Evolutionary conservation across 2,329 filamentous ascomycete species (phyloP).

Genomic region (Alternaria arbusti): DNA sequence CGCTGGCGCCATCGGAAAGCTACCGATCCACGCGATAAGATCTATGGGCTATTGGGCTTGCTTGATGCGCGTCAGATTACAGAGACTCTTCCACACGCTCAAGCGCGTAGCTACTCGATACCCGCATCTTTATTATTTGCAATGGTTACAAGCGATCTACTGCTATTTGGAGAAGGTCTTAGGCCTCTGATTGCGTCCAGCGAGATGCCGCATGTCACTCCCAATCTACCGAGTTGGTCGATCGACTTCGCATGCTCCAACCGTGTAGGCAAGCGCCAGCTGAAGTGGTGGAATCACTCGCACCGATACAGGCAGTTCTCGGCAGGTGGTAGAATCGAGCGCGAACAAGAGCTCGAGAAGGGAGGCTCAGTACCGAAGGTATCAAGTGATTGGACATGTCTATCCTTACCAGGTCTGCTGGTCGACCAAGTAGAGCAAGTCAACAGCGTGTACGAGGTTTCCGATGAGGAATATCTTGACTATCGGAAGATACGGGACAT

Average conservation of each 20-base stretch:
- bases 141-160: conserved; percentile 12
- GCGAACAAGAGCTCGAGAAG: not conserved
- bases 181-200: conserved; percentile 17
- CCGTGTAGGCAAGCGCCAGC: conserved; percentile 17
- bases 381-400: not conserved
- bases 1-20: conserved; percentile 25
- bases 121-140: not conserved
- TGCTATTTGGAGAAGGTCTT: conserved; percentile 9
- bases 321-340: not conserved
- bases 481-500: not conserved
- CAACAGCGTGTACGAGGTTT: not conserved
- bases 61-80: not conserved
- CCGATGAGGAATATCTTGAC: not conserved
- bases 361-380: not conserved
- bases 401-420: not conserved
- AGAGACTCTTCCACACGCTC: not conserved
- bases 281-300: conserved; percentile 30
- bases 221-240: conserved; percentile 16
- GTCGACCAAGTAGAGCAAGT: not conserved
- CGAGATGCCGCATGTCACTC: conserved; percentile 16
- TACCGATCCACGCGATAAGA: conserved; percentile 32
- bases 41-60: conserved; percentile 30
- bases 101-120: not conserved
- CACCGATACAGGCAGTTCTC: conserved; percentile 14
- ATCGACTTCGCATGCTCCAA: conserved; percentile 26